phyloP scores from a whole-genome alignment of 352 stramenopile species.

The Aphanomyces astaci region DNA sequence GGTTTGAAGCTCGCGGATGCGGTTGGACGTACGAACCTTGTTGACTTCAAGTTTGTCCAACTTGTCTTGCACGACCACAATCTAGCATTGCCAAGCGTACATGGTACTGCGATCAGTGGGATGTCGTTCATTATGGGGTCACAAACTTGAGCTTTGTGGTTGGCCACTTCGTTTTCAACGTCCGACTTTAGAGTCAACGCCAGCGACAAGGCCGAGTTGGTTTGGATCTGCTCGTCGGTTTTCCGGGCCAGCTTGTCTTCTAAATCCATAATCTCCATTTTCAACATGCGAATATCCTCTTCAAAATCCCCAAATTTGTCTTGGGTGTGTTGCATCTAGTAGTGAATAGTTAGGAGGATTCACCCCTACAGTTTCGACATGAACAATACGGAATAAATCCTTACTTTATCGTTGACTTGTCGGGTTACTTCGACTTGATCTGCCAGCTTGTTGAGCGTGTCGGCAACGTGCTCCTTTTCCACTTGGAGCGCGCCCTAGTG shows the following conservation, averaged over 20 bases:
- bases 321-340: constrained; percentile 10
- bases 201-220: constrained; percentile 51
- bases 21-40: neutral
- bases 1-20: constrained; percentile 18
- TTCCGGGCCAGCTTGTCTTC: constrained; percentile 59
- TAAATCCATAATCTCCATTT: constrained; percentile 58
- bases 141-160: constrained; percentile 9
- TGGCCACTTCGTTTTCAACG: neutral
- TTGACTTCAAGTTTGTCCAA: neutral
- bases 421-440: constrained; percentile 29
- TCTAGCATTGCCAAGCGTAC: constrained; percentile 1
- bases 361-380: too few relatives aligned
- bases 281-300: constrained; percentile 51
- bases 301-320: constrained; percentile 8
- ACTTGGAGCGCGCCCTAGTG: constrained; percentile 30
- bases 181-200: constrained; percentile 48
- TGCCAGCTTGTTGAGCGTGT: constrained; percentile 46
- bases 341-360: too few relatives aligned
- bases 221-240: constrained; percentile 49
- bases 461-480: constrained; percentile 31
- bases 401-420: constrained; percentile 33
- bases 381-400: too few relatives aligned
- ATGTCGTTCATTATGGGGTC: too few relatives aligned
- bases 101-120: too few relatives aligned
- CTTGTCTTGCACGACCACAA: neutral